Base-by-base conservation (phyloP, 2,329 filamentous ascomycete genomes). In the Sporothrix euskadiensis region DNA sequence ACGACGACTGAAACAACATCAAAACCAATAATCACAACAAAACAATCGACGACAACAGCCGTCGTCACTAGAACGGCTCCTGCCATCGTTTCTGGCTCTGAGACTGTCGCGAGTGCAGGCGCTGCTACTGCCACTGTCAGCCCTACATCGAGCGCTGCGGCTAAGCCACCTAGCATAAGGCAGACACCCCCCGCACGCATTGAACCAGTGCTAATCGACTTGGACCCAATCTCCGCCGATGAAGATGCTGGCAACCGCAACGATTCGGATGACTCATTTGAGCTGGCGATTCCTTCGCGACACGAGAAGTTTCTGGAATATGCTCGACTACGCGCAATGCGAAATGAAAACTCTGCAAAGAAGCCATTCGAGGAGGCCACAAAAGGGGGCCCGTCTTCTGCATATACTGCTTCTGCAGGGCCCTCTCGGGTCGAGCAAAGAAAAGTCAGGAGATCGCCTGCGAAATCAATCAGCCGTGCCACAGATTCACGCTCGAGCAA, bases 261-360 rank as follows among this genome's bases (percentile, higher is more conserved):
- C 32, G 71, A 69, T 26, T 16, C 47, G 6, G 71, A 59, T 71
- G 71, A 71, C 68, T 73, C 73, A 63, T 73, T 63, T n/a, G 26
- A 39, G 16, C 47, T 47, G 9, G 47, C 47, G 22, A 47, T 73
- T 10, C 68, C 63, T 0, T 71, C 74, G 12, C 52, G 54, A 10
- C 22, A 61, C 10, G 65, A 71, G 47, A 75, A 72, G 14, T 26
- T 57, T 39, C 54, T 69, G 14, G 61, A 75, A 54, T 70, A 73
- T 19, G 47, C 69, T 26, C 71, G 69, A 9, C 39, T 69, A 5
- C 69, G 49, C 1, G 32, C 71, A 14, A 71, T 54, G 26, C 71
- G 54, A 54, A 32, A 59, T 26, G 14, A 49, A 16, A 32, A 57
- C n/a, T 54, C 57, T 0, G 30, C 41, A 14, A 68, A 49, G 35